phyloP scores from a whole-genome alignment of 352 stramenopile species.

The Phytophthora fragariaefolia region DNA sequence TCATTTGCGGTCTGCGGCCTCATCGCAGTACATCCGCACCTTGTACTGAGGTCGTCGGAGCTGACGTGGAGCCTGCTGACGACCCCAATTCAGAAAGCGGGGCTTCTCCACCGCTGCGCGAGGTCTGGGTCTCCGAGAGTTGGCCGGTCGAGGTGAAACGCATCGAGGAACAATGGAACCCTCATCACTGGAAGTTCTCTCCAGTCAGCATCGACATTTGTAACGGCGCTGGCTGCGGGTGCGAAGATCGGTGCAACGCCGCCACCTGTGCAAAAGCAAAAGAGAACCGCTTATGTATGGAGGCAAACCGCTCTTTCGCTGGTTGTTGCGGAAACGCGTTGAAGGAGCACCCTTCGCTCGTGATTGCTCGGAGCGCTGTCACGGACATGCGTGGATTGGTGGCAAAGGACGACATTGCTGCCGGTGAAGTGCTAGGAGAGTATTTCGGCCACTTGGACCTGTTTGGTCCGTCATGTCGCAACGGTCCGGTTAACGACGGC shows the following conservation, averaged over 20 bases:
- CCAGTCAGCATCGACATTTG: too few relatives aligned
- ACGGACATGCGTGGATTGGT: not conserved
- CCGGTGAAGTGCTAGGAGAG: not conserved
- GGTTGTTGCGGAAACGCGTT: not conserved
- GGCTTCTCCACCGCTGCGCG: too few relatives aligned
- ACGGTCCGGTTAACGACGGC: not conserved
- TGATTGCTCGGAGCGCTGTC: not conserved
- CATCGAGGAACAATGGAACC: too few relatives aligned
- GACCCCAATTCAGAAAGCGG: too few relatives aligned
- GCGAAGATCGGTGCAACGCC: not conserved
- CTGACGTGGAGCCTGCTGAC: too few relatives aligned
- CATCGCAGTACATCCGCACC: too few relatives aligned
- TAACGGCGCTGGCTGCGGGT: not conserved
- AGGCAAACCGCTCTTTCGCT: not conserved
- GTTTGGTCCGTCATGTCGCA: not conserved
- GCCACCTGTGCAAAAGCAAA: not conserved
- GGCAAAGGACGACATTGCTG: not conserved
- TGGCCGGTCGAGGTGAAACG: too few relatives aligned
- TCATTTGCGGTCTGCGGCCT: too few relatives aligned
- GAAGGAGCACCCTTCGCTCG: not conserved
- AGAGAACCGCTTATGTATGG: not conserved
- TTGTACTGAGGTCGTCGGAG: too few relatives aligned
- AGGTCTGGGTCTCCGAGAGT: too few relatives aligned
- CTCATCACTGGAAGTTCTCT: too few relatives aligned
- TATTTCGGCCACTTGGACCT: not conserved